Evolutionary conservation across 179 eudicot genomes (phyloP), one percentile per base, ranked within the genome.

Genomic region (Kewa caespitosa): DNA sequence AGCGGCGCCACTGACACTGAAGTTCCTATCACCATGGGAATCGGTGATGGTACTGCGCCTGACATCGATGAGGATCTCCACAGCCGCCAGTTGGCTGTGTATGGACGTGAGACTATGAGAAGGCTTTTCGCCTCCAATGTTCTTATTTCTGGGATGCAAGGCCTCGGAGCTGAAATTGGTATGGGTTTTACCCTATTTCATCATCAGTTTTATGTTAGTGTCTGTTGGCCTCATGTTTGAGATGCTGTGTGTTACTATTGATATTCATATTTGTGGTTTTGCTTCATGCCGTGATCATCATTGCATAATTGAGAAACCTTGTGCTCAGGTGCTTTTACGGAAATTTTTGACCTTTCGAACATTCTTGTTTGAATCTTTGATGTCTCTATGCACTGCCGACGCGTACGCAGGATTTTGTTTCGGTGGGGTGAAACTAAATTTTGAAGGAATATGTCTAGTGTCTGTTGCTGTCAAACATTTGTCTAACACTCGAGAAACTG

Each of bases 31-130:
- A 81, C 74, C 73, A 89, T 91, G 91, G 87, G 84, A 2, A 78
- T 85, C 36, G 83, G 79, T 34, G 83, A 85, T 70, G 86, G 80
- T 20, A 84, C 81, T 33, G 73, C 78, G 64, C 65, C 75, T 9
- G 97, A 89, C 54, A 94, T 94, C 67, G 98, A 94, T 70, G 98
- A 94, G 85, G 98, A 94, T 86, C 92, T 94, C 38, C 98, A 94
- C 66, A 94, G 98, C 82, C 76, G 98, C 36, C 98, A 94, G 92
- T 90, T 94, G 2, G 96, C 98, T 6, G 97, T 94, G 50, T 94
- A 94, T 36, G 98, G 98, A 0, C 89, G 96, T 4, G 98, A 92
- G 84, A 90, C 98, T 3, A 90, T 94, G 98, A 76, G 91, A 76
- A 82, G 93, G 37, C 72, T 92, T 25, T 94, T 92, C 42, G 93